Evolutionary conservation across 768 basidiomycete genomes (phyloP).

Genomic region (Pseudohyphozyma bogoriensis): DNA sequence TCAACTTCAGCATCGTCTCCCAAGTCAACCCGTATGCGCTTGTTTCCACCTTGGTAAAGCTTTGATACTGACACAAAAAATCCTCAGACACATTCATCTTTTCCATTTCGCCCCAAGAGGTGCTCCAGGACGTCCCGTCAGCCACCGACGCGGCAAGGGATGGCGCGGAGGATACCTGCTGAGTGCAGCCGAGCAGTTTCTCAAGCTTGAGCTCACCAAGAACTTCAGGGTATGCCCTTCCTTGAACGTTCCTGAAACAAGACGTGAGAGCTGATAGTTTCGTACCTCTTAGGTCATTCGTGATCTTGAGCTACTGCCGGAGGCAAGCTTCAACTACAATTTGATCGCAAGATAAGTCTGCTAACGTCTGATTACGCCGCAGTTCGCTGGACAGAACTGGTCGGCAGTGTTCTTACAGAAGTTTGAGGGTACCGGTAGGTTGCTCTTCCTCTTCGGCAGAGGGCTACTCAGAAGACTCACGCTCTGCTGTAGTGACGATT

Average conservation of each 20-base stretch:
- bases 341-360: no score
- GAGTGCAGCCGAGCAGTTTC: conserved; percentile 30
- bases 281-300: conserved; percentile 65
- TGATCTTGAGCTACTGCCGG: conserved; percentile 90
- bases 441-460: no score
- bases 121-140: conserved; percentile 83
- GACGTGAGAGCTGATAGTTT: neutral
- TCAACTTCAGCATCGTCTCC: conserved; percentile 84
- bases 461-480: no score
- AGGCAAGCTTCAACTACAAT: no score
- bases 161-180: conserved; percentile 56
- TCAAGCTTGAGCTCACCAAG: conserved; percentile 85
- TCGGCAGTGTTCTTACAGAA: conserved; percentile 89
- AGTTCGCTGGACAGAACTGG: conserved; percentile 87
- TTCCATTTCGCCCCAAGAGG: conserved; percentile 43
- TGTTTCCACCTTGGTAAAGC: conserved; percentile 46
- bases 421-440: conserved; percentile 50
- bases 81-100: conserved; percentile 12
- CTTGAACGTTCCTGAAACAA: neutral
- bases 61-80: neutral
- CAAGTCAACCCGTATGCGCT: conserved; percentile 90
- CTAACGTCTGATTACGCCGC: no score
- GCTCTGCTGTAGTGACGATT: no score
- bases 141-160: conserved; percentile 87
- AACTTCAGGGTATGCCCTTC: conserved; percentile 63